These are phyloP conservation scores for Didymella pinodella DNA, from an alignment of 2,329 filamentous ascomycete species.

Conservation along the genomic window DNA sequence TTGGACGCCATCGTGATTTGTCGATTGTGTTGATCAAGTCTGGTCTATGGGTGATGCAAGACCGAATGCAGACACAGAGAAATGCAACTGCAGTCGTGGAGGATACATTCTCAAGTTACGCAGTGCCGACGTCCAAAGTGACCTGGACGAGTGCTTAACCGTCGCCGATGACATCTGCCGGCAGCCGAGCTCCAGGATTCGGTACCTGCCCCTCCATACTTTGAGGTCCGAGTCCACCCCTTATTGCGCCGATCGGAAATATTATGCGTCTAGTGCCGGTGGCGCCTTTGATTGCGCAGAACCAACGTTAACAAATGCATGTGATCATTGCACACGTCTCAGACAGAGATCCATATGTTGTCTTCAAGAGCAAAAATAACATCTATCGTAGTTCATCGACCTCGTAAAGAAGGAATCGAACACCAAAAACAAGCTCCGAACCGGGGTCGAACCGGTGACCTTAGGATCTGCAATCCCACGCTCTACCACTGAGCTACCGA, in stretches of 20 bases:
- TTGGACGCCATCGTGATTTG: constrained; percentile 50
- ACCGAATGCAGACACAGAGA: background rate
- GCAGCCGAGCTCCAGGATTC: constrained; percentile 19
- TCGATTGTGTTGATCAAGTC: background rate
- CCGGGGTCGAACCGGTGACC: background rate
- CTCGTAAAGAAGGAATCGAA: too few species aligned
- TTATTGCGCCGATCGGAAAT: constrained; percentile 40
- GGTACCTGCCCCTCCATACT: constrained; percentile 3
- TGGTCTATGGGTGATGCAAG: background rate
- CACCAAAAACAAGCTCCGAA: constrained; percentile 4
- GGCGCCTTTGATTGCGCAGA: too few species aligned
- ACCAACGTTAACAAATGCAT: background rate
- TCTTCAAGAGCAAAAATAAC: constrained; percentile 5
- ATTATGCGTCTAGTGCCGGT: background rate
- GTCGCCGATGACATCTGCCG: constrained; percentile 48
- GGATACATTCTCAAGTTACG: constrained; percentile 1
- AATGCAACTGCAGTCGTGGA: background rate
- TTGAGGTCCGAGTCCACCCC: constrained; percentile 25
- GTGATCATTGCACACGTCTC: background rate
- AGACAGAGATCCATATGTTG: background rate
- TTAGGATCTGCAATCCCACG: background rate
- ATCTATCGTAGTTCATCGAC: too few species aligned
- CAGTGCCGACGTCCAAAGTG: background rate
- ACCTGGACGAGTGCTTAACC: constrained; percentile 24
- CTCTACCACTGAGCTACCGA: constrained; percentile 1